Percentiles rank a stretch among this genome's conserved stretches.
These are phyloP conservation scores for Pyricularia grisea DNA, from an alignment of 2,329 filamentous ascomycete species.

Conservation along the genomic window DNA sequence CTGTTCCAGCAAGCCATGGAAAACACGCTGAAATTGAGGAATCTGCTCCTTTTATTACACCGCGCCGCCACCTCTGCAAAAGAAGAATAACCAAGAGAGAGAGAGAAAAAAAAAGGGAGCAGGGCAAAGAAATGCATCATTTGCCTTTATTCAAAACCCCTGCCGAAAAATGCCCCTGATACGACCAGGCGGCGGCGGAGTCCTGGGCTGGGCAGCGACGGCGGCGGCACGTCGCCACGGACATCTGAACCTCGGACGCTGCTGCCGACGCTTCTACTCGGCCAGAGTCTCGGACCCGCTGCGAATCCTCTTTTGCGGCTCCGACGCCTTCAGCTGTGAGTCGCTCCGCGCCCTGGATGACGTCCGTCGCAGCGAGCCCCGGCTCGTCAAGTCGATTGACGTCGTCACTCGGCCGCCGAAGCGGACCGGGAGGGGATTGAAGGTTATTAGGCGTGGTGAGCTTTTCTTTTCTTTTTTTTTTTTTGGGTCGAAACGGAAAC, in stretches of 20 bases:
- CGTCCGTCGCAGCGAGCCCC: constrained; percentile 38
- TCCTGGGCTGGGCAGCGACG: neutral
- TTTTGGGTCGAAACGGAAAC: too few species aligned
- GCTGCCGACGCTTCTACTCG: neutral
- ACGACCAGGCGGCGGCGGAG: neutral
- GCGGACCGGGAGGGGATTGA: constrained; percentile 65
- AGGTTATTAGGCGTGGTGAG: constrained; percentile 55
- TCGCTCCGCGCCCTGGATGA: constrained; percentile 56
- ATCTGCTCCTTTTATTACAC: neutral
- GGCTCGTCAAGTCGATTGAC: constrained; percentile 65
- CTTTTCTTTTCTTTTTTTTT: constrained; percentile 2
- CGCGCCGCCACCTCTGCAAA: neutral
- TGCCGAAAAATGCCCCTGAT: neutral
- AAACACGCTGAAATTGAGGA: neutral
- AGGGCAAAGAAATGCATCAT: neutral
- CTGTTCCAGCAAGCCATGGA: neutral
- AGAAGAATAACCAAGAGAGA: neutral
- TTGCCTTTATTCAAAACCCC: neutral
- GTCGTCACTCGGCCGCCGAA: constrained; percentile 79
- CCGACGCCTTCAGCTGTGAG: constrained; percentile 78
- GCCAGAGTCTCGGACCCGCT: constrained; percentile 47
- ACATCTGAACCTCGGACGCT: neutral
- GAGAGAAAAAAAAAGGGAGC: neutral
- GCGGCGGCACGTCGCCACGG: neutral
- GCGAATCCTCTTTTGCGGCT: constrained; percentile 86